Evolutionary conservation across 345 rosid species (phyloP), one percentile per base, ranked within the genome.

Genomic region (Adansonia digitata): DNA sequence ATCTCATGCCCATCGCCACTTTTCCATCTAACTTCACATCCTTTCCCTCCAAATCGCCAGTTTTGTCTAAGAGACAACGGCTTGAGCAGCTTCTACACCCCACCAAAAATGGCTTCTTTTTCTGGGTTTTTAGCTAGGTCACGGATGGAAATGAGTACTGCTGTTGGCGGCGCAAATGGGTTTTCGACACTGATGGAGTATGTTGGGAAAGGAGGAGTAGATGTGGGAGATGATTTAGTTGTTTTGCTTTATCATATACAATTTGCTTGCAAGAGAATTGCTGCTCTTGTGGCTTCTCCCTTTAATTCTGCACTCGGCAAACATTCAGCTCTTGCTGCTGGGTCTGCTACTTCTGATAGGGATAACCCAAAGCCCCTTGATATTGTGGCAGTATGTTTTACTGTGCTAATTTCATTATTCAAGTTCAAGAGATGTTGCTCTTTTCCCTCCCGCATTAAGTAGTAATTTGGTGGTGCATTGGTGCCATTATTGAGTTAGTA

Each of bases 311-410:
- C 83, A 75, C 88, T 92, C 6, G 82, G 88, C 31, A 85, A 88
- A 64, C 90, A 82, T 51, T 55, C 61, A 49, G 72, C 71, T 72
- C 64, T 82, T 34, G 72, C 74, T 72, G 81, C 63, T 10, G 84
- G 74, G 31, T 78, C 72, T 69, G 83, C 62, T 73, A 90, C 79
- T 8, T 82, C 88, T 4, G 92, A 80, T 61, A 86, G 97, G 80
- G 97, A 92, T 76, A 87, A 88, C 1, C 94, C 97, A 51, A 94
- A 91, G 82, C 97, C 98, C 8, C 90, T 94, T 13, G 98, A 91
- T 84, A 81, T 86, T 67, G 87, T 94, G 39, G 85, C 97, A 24
- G 97, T 91, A 56, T 29, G 92, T 86, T 43, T 46, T 27, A 5
- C n/a, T 12, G 8, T 12, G 18, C 69, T 7, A 2, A 29, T 74